Evolutionary conservation across 306 rosid species (phyloP).

Genomic region (Lathyrus oleraceus): DNA sequence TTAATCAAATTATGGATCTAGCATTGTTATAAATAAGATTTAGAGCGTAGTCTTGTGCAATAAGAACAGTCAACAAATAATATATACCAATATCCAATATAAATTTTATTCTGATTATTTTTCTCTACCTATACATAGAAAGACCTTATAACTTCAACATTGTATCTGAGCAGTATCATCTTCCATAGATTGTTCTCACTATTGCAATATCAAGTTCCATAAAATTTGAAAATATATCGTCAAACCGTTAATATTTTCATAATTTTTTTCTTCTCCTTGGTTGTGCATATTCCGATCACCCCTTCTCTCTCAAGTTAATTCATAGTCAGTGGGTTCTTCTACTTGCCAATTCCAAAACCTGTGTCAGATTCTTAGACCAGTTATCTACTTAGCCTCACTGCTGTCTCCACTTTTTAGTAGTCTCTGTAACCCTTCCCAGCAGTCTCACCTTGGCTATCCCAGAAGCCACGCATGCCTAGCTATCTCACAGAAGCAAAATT

Average conservation of each 20-base stretch:
- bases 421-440: neutral
- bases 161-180: constrained; percentile 1
- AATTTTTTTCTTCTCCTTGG: neutral
- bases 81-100: neutral
- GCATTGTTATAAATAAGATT: neutral
- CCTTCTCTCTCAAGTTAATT: neutral
- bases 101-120: neutral
- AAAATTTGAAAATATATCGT: neutral
- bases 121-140: neutral
- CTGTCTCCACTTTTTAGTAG: neutral
- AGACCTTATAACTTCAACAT: neutral
- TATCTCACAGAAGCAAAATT: neutral
- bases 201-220: constrained; percentile 2
- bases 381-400: neutral
- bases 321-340: neutral
- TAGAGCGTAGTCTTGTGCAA: neutral
- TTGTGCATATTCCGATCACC: neutral
- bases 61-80: neutral
- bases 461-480: neutral
- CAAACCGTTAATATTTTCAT: neutral
- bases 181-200: neutral
- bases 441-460: neutral
- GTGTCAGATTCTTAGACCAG: neutral
- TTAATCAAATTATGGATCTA: neutral
- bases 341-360: neutral